phyloP scores from a whole-genome alignment of 208 protist species.

The Leishmania turanica region DNA sequence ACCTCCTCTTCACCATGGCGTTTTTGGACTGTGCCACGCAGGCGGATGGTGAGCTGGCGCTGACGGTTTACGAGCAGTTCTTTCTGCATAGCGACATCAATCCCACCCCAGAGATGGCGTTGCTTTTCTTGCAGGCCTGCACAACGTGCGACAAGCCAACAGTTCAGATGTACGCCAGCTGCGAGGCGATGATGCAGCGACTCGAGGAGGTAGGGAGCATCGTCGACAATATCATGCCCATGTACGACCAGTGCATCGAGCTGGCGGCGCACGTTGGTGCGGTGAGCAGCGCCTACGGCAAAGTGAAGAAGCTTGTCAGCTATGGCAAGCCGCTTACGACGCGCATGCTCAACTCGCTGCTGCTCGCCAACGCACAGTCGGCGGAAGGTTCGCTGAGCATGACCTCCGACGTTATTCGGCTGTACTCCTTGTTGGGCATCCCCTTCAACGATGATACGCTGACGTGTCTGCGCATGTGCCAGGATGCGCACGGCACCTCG shows the following conservation, averaged over 20 bases:
- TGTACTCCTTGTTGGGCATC: conserved; percentile 68
- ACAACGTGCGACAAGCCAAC: conserved; percentile 53
- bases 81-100: conserved; percentile 68
- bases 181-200: conserved; percentile 56
- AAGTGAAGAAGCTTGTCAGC: conserved; percentile 73
- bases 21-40: conserved; percentile 84
- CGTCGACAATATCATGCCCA: conserved; percentile 50
- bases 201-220: conserved; percentile 74
- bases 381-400: conserved; percentile 58
- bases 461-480: conserved; percentile 54
- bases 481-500: conserved; percentile 47
- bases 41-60: conserved; percentile 74
- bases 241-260: conserved; percentile 88
- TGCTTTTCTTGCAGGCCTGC: conserved; percentile 82
- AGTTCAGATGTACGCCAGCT: conserved; percentile 59
- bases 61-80: conserved; percentile 75
- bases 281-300: conserved; percentile 68
- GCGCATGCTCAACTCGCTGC: conserved; percentile 81
- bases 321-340: conserved; percentile 82
- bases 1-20: conserved; percentile 73
- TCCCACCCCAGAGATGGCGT: conserved; percentile 83
- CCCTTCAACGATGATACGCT: conserved; percentile 71
- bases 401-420: conserved; percentile 65
- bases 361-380: conserved; percentile 84
- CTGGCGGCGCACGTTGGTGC: conserved; percentile 78